Conservation (phyloP, 805 yeast genomes). For the Ogataea nitratoaversa region DNA sequence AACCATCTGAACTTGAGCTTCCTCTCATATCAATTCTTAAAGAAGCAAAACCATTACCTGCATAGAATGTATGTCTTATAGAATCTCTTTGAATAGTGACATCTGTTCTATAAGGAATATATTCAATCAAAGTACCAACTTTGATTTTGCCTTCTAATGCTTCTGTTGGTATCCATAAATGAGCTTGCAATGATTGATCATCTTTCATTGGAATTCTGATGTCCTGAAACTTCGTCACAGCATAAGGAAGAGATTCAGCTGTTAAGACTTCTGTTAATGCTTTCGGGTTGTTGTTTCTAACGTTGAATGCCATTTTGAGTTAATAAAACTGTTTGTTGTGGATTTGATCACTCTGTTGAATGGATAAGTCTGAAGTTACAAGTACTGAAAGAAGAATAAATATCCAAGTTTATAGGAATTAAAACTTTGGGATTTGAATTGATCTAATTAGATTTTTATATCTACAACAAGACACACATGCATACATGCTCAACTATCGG, state of each 20-base stretch:
- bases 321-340: no score
- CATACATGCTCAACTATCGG: no score
- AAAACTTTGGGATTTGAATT: no score
- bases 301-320: slow-evolving; percentile 38
- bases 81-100: slow-evolving; percentile 42
- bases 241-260: slow-evolving; percentile 26
- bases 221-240: slow-evolving; percentile 31
- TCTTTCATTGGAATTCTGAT: slow-evolving; percentile 37
- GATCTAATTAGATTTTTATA: no score
- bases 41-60: slow-evolving; percentile 43
- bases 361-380: no score
- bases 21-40: slow-evolving; percentile 47
- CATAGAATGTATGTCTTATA: slow-evolving; percentile 42
- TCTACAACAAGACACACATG: no score
- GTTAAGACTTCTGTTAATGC: slow-evolving; percentile 16
- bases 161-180: slow-evolving; percentile 40
- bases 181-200: slow-evolving; percentile 36
- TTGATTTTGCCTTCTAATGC: slow-evolving; percentile 27
- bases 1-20: slow-evolving; percentile 39
- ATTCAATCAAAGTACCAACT: slow-evolving; percentile 39
- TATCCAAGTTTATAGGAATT: no score
- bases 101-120: slow-evolving; percentile 44
- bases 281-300: slow-evolving; percentile 29
- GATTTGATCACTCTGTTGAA: no score
- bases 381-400: no score